Evolutionary conservation across 495 filamentous ascomycete species (phyloP), one percentile per base, ranked within the genome.

Genomic region (Hypoxylon fuscum): DNA sequence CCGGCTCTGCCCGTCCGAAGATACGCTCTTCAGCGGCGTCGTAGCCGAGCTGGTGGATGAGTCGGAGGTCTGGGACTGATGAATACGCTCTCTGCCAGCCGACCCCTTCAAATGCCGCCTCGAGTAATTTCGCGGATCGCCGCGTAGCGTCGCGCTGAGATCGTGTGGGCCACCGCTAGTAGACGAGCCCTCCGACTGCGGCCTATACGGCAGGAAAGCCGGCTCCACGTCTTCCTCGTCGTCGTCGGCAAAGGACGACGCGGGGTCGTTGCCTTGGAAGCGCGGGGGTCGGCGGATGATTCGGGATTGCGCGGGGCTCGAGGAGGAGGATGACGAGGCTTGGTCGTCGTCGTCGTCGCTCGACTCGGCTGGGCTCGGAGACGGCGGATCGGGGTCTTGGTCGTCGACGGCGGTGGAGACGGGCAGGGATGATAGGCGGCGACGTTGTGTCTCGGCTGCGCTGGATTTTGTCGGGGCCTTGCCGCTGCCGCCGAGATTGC

Each of bases 151-250:
- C 7, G 86, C 84, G 55, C 80, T 81, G 0, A 86, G 76, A 62
- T 90, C 87, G 37, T 83, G 79, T 69, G 20, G 71, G 49, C 59
- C 18, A 58, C 61, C 27, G 51, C 74, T 27, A 44, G 64, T 15
- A 68, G 73, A 27, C 61, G 75, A 32, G 1, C 32, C 58, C 18
- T 22, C 49, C 20, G 55, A 37, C 27, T 56, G 65, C 2, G 45
- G 47, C 54, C 68, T 62, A 63, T 91, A 85, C 0, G 93, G 92
- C 2, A 95, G 81, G 66, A 94, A 96, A 0, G 90, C 87, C 1
- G 90, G 90, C 43, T 81, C 80, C 23, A 79, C 80, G 10, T 82
- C 80, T 18, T 82, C 80, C 17, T 85, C 82, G 23, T 72, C 70
- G 22, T 85, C 79, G 27, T 76, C 77, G 12, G 50, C 69, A 29